These are phyloP conservation scores for Rhizoclosmatium sp. DNA, from an alignment of 192 early-diverging fungal species.

Conservation along the genomic window DNA sequence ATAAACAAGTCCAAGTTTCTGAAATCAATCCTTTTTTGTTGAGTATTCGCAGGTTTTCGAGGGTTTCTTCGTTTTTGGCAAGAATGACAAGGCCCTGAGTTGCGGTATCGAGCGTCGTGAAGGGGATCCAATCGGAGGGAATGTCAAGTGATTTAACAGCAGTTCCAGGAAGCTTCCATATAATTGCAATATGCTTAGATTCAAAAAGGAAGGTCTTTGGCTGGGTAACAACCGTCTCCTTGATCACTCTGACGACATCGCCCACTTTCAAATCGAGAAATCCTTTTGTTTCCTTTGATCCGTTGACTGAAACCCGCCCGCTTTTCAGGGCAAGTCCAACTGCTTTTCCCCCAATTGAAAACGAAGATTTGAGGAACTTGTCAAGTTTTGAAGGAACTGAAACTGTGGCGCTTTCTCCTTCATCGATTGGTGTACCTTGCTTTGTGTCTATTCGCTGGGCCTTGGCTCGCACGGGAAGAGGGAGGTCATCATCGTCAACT, in stretches of 20 bases:
- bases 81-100: constrained; percentile 4
- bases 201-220: no score
- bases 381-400: neutral
- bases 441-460: no score
- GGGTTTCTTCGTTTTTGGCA: neutral
- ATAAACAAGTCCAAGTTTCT: constrained; percentile 29
- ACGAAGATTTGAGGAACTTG: constrained; percentile 2
- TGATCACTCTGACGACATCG: neutral
- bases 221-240: neutral
- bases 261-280: neutral
- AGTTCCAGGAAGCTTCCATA: neutral
- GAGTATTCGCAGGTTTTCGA: neutral
- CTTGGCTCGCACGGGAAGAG: no score
- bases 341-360: neutral
- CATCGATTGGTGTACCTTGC: no score
- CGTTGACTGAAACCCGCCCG: constrained; percentile 2
- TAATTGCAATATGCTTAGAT: neutral
- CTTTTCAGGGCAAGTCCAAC: neutral
- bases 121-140: no score
- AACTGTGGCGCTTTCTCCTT: no score
- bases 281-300: neutral
- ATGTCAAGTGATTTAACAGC: no score
- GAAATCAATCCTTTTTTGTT: neutral
- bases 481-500: no score
- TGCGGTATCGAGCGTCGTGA: neutral